Conservation (phyloP, 2,329 filamentous ascomycete species). For the Aaosphaeria arxii region DNA sequence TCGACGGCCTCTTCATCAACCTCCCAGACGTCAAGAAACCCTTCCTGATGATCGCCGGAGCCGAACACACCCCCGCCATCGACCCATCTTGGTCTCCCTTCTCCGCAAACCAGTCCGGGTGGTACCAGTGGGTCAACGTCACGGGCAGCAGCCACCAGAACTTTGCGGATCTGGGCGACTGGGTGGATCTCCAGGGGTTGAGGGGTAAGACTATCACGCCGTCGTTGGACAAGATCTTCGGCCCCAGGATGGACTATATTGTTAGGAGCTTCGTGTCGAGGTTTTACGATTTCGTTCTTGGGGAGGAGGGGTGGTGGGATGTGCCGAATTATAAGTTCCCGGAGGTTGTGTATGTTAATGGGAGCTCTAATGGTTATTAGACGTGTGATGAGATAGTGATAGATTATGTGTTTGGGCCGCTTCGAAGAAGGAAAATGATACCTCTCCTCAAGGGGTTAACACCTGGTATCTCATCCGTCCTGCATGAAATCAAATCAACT, state of each 20-base stretch:
- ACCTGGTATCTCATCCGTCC: too few species aligned
- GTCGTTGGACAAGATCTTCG: conserved; percentile 12
- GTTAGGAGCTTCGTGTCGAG: conserved; percentile 8
- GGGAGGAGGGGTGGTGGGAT: conserved; percentile 5
- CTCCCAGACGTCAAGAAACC: conserved; percentile 4
- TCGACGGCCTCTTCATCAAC: conserved; percentile 13
- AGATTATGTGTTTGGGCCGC: neutral
- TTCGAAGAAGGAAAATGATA: neutral
- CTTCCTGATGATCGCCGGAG: conserved; percentile 14
- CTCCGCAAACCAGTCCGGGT: conserved; percentile 15
- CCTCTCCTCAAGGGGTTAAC: neutral
- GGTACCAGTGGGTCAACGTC: conserved; percentile 18
- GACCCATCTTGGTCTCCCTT: conserved; percentile 19
- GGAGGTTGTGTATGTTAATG: conserved; percentile 8
- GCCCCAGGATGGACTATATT: conserved; percentile 14
- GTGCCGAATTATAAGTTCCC: conserved; percentile 3
- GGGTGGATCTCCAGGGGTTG: conserved; percentile 19
- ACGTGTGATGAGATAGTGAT: neutral
- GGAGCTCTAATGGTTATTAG: conserved; percentile 1
- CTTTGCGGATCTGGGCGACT: conserved; percentile 18
- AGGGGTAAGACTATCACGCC: conserved; percentile 10
- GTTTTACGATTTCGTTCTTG: conserved; percentile 13
- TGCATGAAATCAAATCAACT: too few species aligned
- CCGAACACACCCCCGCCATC: conserved; percentile 9
- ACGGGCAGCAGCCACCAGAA: conserved; percentile 15